Base-by-base conservation (phyloP, 176 grass and related monocot genomes). In the Bothriochloa decipiens region DNA sequence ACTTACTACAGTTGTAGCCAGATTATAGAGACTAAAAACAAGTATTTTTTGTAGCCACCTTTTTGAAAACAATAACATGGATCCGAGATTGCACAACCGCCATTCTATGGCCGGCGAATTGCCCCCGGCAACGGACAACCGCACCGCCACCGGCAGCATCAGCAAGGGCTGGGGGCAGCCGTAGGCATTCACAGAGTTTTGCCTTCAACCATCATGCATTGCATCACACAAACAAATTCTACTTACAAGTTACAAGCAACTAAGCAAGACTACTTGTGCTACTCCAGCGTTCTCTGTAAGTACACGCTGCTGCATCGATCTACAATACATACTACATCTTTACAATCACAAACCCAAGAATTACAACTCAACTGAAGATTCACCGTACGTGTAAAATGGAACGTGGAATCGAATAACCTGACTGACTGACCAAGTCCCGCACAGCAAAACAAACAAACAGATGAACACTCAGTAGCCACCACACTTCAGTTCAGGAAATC, bases 301-400 rank as follows among this genome's bases (percentile, higher is more conserved):
- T 41, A 70, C 68, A 42, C 11, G 68, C 37, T 70, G 37, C 68
- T 70, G 37, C 18, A 23, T 69, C 65, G 32, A 68, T 37, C 65
- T 68, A 68, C 65, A 69, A 6, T 42, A 42, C 67, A 36, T 70
- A 70, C 37, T 20, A 4, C 47, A 86, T 83, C 74, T 80, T 80
- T 80, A 87, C 80, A 86, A 60, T 80, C 74, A 87, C 84, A 86
- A 60, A 83, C 36, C 67, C 68, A 85, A 76, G 16, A 85, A 81
- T 63, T 43, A 83, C 52, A 52, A 18, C 42, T 80, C 42, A 25
- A 80, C n/a, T 32, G 14, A 50, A 3, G 6, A 27, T 27, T 23
- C 14, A 73, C 70, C 40, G 70, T 17, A 17, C 14, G 49, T 23
- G 20, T 32, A 26, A 25, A 35, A 20, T 2, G 29, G 25, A 25